Conservation (phyloP, 1,139 yeast genomes). For the Pichia norvegensis region DNA sequence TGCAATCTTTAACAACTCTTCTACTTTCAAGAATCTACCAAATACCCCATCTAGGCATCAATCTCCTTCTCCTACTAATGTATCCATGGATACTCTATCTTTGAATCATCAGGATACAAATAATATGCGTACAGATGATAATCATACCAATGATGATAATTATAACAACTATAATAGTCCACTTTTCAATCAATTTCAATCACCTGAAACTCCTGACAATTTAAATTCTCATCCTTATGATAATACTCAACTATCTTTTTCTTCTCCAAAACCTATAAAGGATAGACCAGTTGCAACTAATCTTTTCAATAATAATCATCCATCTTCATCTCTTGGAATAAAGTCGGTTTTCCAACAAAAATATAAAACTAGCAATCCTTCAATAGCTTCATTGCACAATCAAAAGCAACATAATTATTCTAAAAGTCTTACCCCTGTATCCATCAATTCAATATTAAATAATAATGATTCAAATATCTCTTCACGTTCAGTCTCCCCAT, state of each 20-base stretch:
- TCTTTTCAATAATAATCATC: not conserved
- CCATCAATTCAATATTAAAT: not conserved
- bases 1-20: not conserved
- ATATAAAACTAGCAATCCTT: not conserved
- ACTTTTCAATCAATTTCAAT: not conserved
- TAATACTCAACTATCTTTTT: not conserved
- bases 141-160: no score
- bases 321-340: not conserved
- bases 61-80: conserved; percentile 12
- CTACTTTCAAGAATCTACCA: not conserved
- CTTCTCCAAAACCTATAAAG: conserved; percentile 9
- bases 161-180: not conserved
- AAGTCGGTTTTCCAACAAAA: not conserved
- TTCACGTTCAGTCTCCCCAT: conserved; percentile 11
- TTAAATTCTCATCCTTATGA: conserved; percentile 3
- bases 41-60: conserved; percentile 3
- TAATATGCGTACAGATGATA: no score
- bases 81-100: not conserved
- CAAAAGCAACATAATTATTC: not conserved
- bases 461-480: conserved; percentile 1
- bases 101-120: no score
- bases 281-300: conserved; percentile 2
- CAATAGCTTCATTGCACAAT: not conserved
- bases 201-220: not conserved
- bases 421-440: not conserved